These are phyloP conservation scores for Camellia japonica DNA, from an alignment of 148 eudicot genomes.

Conservation along the genomic window DNA sequence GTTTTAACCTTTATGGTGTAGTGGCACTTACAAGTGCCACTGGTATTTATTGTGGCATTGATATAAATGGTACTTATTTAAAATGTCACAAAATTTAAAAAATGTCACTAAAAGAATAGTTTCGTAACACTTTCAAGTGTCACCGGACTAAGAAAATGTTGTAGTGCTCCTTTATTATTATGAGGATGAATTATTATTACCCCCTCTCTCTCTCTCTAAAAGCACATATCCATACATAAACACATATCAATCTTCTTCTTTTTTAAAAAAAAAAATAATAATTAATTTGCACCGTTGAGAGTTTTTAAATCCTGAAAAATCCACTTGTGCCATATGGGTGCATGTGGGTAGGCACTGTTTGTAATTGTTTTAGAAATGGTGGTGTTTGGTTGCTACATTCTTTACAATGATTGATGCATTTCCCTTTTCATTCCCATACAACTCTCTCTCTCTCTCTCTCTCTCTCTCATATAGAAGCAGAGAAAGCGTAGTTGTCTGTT, in stretches of 20 bases:
- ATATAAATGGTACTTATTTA: too few species aligned
- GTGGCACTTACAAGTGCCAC: too few species aligned
- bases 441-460: background rate
- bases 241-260: background rate
- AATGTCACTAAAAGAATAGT: too few species aligned
- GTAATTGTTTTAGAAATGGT: background rate
- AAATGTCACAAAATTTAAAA: too few species aligned
- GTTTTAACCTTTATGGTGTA: too few species aligned
- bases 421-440: background rate
- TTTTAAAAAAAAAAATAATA: background rate
- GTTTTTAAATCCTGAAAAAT: background rate
- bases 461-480: background rate
- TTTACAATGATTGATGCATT: background rate
- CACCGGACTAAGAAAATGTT: too few species aligned
- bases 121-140: too few species aligned
- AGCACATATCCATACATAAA: too few species aligned
- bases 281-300: background rate
- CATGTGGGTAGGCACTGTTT: background rate
- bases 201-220: too few species aligned
- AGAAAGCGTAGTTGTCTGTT: background rate
- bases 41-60: too few species aligned
- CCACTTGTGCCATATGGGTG: background rate
- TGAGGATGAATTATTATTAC: background rate
- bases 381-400: slow-evolving; percentile 4
- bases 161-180: background rate